Conservation (phyloP, 768 basidiomycete genomes). For the Calocybe cyanea region DNA sequence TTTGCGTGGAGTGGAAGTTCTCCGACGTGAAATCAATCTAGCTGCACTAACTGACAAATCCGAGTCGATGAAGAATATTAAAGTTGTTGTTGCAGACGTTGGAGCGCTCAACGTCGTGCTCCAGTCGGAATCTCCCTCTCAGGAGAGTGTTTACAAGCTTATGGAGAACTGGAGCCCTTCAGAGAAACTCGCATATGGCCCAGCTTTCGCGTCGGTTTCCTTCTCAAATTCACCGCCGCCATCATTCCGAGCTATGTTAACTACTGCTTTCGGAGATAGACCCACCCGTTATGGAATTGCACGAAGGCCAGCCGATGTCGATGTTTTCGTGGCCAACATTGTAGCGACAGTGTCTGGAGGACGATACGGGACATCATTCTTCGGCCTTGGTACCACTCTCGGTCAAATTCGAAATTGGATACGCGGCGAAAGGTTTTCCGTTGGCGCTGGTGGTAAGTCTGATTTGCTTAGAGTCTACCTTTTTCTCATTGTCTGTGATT, state of each 20-base stretch:
- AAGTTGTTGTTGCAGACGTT: slow-evolving; percentile 71
- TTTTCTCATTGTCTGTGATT: slow-evolving; percentile 6
- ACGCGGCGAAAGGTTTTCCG: slow-evolving; percentile 62
- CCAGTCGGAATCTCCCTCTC: slow-evolving; percentile 18
- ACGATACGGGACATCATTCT: slow-evolving; percentile 36
- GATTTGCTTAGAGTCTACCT: no score
- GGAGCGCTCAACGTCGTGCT: slow-evolving; percentile 47
- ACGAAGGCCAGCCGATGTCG: slow-evolving; percentile 53
- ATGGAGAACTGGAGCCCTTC: slow-evolving; percentile 74
- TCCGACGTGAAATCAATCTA: slow-evolving; percentile 66
- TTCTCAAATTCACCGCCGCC: slow-evolving; percentile 24
- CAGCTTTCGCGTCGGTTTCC: slow-evolving; percentile 55
- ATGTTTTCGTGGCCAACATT: slow-evolving; percentile 55
- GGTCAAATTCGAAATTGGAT: slow-evolving; percentile 53
- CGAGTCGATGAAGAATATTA: slow-evolving; percentile 61
- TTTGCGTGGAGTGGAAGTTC: slow-evolving; percentile 65
- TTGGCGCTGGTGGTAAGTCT: slow-evolving; percentile 76
- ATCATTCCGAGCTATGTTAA: slow-evolving; percentile 26
- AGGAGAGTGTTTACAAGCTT: slow-evolving; percentile 39
- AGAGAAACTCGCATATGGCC: slow-evolving; percentile 69
- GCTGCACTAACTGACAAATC: slow-evolving; percentile 51
- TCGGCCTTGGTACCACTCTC: slow-evolving; percentile 42
- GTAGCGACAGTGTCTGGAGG: slow-evolving; percentile 60
- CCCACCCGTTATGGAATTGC: slow-evolving; percentile 35
- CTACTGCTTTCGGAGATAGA: slow-evolving; percentile 33